phyloP scores from a whole-genome alignment of 371 early-diverging fungal genomes.

The Saksenaea oblongispora region DNA sequence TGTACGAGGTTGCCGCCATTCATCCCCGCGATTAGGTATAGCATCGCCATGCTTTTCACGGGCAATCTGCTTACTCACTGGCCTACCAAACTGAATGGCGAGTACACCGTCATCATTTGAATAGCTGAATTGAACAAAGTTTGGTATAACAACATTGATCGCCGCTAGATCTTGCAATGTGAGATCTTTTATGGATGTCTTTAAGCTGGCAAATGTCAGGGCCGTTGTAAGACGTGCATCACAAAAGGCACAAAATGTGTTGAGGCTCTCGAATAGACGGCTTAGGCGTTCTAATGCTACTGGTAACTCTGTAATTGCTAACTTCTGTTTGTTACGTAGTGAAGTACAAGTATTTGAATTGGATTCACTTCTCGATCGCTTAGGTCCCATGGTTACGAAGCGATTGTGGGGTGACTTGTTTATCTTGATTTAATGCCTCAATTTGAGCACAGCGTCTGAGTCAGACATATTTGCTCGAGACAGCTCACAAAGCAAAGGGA shows the following conservation, averaged over 20 bases:
- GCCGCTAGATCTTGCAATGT: slow-evolving; percentile 32
- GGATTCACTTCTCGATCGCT: background rate
- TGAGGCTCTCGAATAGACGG: slow-evolving; percentile 23
- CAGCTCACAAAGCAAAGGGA: too few relatives aligned
- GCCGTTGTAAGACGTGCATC: slow-evolving; percentile 31
- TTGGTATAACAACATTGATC: slow-evolving; percentile 38
- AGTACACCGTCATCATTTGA: background rate
- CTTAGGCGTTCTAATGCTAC: slow-evolving; percentile 6
- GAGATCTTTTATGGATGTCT: slow-evolving; percentile 24
- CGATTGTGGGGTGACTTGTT: too few relatives aligned
- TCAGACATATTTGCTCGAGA: too few relatives aligned
- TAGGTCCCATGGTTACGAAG: background rate
- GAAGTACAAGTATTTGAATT: background rate
- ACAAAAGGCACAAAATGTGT: slow-evolving; percentile 43
- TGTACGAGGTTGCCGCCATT: slow-evolving; percentile 7
- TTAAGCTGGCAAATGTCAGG: slow-evolving; percentile 30
- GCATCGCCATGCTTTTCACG: slow-evolving; percentile 20
- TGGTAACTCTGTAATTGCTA: background rate
- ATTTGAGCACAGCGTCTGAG: too few relatives aligned
- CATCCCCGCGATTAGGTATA: slow-evolving; percentile 21
- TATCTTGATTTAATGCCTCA: too few relatives aligned
- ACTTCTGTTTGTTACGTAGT: background rate
- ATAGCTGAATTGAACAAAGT: slow-evolving; percentile 26
- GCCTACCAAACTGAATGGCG: slow-evolving; percentile 29
- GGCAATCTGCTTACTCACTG: slow-evolving; percentile 12